Evolutionary conservation across 1,284 basidiomycete genomes (phyloP), one percentile per base, ranked within the genome.

Genomic region (Prillingera fragicola): DNA sequence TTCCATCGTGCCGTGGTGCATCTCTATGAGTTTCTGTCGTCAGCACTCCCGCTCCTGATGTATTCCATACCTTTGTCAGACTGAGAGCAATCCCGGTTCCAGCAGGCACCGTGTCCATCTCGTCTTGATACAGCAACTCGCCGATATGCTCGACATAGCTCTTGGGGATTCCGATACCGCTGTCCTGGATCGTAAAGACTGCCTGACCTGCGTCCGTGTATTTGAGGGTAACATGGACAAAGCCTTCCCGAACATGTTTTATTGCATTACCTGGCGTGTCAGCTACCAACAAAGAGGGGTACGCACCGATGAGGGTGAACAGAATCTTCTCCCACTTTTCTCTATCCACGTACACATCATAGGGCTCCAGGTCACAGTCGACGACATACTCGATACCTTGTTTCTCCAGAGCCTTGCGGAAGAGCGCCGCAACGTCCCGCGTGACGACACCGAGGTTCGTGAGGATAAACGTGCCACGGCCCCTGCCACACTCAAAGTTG

Each of bases 241-340:
- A n/a, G n/a, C n/a, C n/a, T n/a, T n/a, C n/a, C n/a, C n/a, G n/a
- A n/a, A n/a, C 50, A 37, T 52, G 52, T 43, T 54, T 51, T 38
- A 48, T 39, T 9, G 41, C 56, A 41, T 64, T 64, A n/a, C n/a
- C n/a, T n/a, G n/a, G n/a, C n/a, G n/a, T n/a, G n/a, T n/a, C n/a
- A n/a, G n/a, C n/a, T n/a, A n/a, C n/a, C n/a, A n/a, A n/a, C n/a
- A n/a, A n/a, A n/a, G n/a, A n/a, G n/a, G n/a, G n/a, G n/a, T n/a
- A 31, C 57, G 18, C 34, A 48, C 62, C 63, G 36, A 71, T 52
- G 5, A 71, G 51, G 38, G 70, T 71, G 56, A 64, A 69, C 8
- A 69, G 48, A 42, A 72, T 60, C 49, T 72, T 73, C 43, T 75
- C 73, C 68, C 69, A 73, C 15, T 71, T 60, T n/a, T 73, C 72